Evolutionary conservation across 1,139 yeast genomes (phyloP).

Genomic region (Taiozyma sp.): DNA sequence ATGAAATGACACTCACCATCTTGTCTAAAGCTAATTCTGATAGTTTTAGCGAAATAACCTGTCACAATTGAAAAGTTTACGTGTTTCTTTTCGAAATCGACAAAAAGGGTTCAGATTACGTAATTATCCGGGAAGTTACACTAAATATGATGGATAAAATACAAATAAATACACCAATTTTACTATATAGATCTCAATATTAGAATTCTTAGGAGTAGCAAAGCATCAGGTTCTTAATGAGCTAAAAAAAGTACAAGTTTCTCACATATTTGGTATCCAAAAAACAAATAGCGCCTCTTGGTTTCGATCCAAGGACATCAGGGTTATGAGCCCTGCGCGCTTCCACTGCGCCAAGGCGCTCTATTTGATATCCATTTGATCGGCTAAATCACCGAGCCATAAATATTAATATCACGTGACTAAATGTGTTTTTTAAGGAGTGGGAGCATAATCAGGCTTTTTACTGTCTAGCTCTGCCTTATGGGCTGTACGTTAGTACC

Average conservation of each 20-base stretch:
- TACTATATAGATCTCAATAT: no score
- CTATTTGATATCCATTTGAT: not conserved
- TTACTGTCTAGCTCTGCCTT: no score
- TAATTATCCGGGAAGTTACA: not conserved
- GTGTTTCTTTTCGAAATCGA: not conserved
- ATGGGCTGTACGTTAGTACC: no score
- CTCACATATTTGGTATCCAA: no score
- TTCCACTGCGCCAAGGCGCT: constrained; percentile 91
- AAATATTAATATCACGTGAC: no score
- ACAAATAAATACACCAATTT: no score
- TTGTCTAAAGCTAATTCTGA: not conserved
- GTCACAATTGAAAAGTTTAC: not conserved
- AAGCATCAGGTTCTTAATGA: no score
- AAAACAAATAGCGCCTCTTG: constrained; percentile 77
- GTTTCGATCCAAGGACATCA: constrained; percentile 99
- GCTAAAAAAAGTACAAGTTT: no score
- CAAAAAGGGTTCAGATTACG: not conserved
- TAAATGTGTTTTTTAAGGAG: no score
- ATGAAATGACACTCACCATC: not conserved
- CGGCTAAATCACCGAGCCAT: no score
- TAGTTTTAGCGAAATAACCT: not conserved
- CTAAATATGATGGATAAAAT: not conserved
- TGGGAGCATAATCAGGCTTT: no score
- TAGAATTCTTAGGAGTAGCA: no score
- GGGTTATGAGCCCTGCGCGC: constrained; percentile 99